Evolutionary conservation across 192 early-diverging fungal species (phyloP).

Genomic region (Chytriomyces sp.): DNA sequence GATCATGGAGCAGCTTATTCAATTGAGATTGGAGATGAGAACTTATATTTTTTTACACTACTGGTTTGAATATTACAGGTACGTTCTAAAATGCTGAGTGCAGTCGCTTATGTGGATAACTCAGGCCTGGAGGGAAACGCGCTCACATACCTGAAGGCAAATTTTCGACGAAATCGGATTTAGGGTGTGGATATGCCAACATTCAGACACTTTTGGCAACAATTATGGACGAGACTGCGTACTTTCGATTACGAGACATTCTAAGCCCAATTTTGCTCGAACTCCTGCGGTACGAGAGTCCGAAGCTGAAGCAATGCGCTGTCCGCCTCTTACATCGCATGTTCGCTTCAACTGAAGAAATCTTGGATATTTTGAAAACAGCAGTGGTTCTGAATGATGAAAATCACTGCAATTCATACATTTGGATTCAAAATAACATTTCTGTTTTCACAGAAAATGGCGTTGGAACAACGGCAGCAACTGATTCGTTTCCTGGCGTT

Average conservation of each 20-base stretch:
- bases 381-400: constrained; percentile 28
- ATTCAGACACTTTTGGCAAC: constrained; percentile 7
- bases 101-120: not conserved
- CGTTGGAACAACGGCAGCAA: constrained; percentile 5
- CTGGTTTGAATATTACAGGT: constrained; percentile 29
- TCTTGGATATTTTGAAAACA: constrained; percentile 12
- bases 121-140: too few species aligned
- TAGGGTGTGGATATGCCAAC: constrained; percentile 9
- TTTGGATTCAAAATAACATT: constrained; percentile 30
- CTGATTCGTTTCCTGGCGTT: not conserved
- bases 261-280: constrained; percentile 37
- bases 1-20: constrained; percentile 34
- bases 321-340: constrained; percentile 33
- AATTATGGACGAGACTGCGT: constrained; percentile 28
- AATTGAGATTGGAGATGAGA: constrained; percentile 31
- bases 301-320: constrained; percentile 26
- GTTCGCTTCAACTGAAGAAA: constrained; percentile 32
- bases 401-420: constrained; percentile 16
- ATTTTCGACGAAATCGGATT: not conserved
- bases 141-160: too few species aligned
- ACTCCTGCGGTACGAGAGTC: constrained; percentile 32
- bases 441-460: constrained; percentile 18
- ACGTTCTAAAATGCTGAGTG: not conserved
- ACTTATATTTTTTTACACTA: constrained; percentile 19
- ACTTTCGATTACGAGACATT: constrained; percentile 32